These are phyloP conservation scores for Amesomyces nigricolor DNA, from an alignment of 2,329 filamentous ascomycete species.

Conservation along the genomic window DNA sequence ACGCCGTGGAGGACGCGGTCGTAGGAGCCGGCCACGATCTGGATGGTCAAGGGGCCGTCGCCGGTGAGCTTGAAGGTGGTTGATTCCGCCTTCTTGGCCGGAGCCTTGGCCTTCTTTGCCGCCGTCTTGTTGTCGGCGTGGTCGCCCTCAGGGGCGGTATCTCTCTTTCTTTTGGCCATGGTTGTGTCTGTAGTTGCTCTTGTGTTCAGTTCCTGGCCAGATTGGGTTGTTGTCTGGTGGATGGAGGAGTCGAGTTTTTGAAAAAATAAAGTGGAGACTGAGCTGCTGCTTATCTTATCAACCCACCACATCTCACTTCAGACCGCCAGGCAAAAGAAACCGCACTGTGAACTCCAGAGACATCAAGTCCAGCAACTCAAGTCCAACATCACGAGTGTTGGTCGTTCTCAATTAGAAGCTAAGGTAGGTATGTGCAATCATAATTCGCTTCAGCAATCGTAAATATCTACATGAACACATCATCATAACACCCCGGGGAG, in stretches of 20 bases:
- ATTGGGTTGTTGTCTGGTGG: not conserved
- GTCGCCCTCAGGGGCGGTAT: constrained; percentile 20
- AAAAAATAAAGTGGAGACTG: constrained; percentile 17
- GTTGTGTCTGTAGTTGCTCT: not conserved
- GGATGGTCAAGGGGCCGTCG: constrained; percentile 52
- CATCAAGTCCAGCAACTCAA: not conserved
- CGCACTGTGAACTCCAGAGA: not conserved
- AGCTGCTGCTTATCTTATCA: constrained; percentile 17
- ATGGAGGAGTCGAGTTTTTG: constrained; percentile 3
- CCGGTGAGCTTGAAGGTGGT: constrained; percentile 21
- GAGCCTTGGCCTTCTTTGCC: constrained; percentile 21
- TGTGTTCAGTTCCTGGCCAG: not conserved
- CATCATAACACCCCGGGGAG: constrained; percentile 3
- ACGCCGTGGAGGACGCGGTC: constrained; percentile 89
- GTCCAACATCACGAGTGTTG: not conserved
- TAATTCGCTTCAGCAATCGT: constrained; percentile 10
- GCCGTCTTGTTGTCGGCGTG: constrained; percentile 13
- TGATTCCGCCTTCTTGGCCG: constrained; percentile 9
- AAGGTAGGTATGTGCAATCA: constrained; percentile 12
- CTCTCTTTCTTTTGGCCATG: constrained; percentile 32
- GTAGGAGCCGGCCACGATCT: constrained; percentile 90
- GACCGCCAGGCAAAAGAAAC: not conserved
- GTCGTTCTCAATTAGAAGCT: not conserved
- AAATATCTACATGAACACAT: constrained; percentile 17
- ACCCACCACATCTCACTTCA: not conserved